Evolutionary conservation across 2,329 filamentous ascomycete species (phyloP).

Genomic region (Exophiala lecanii-corni): DNA sequence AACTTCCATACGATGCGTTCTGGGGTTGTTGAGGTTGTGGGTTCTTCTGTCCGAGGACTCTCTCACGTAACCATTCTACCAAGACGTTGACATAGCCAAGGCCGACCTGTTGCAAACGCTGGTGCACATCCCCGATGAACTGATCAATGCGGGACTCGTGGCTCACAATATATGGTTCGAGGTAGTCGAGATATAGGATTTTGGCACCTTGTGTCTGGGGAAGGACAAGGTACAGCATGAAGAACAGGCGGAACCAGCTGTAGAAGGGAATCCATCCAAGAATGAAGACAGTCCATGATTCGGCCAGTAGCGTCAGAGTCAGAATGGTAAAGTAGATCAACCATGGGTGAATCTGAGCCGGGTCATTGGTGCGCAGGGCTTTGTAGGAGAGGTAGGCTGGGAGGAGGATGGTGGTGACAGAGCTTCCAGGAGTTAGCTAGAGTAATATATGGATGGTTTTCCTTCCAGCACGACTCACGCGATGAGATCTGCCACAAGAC

Average conservation of each 20-base stretch:
- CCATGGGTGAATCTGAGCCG: slow-evolving; percentile 89
- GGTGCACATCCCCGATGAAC: slow-evolving; percentile 77
- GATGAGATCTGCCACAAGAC: slow-evolving; percentile 70
- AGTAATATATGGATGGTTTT: slow-evolving; percentile 2
- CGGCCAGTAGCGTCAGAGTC: slow-evolving; percentile 71
- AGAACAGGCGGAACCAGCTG: slow-evolving; percentile 78
- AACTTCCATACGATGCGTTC: slow-evolving; percentile 41
- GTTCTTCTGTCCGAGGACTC: slow-evolving; percentile 72
- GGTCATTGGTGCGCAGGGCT: slow-evolving; percentile 87
- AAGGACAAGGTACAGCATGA: slow-evolving; percentile 92
- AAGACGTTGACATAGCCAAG: slow-evolving; percentile 68
- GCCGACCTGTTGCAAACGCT: slow-evolving; percentile 70
- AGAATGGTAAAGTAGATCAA: slow-evolving; percentile 99
- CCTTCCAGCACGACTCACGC: slow-evolving; percentile 55
- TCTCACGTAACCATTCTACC: slow-evolving; percentile 68
- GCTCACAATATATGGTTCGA: slow-evolving; percentile 81
- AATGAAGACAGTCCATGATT: slow-evolving; percentile 84
- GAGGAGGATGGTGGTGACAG: slow-evolving; percentile 82
- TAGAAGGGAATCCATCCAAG: slow-evolving; percentile 92
- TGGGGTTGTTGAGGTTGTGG: slow-evolving; percentile 41
- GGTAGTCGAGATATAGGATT: slow-evolving; percentile 74
- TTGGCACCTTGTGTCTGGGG: slow-evolving; percentile 94
- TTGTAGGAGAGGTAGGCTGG: slow-evolving; percentile 98
- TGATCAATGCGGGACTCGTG: slow-evolving; percentile 88
- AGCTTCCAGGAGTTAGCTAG: slow-evolving; percentile 58